Conservation (phyloP, 768 basidiomycete genomes). For the Rhizopogon sp. region DNA sequence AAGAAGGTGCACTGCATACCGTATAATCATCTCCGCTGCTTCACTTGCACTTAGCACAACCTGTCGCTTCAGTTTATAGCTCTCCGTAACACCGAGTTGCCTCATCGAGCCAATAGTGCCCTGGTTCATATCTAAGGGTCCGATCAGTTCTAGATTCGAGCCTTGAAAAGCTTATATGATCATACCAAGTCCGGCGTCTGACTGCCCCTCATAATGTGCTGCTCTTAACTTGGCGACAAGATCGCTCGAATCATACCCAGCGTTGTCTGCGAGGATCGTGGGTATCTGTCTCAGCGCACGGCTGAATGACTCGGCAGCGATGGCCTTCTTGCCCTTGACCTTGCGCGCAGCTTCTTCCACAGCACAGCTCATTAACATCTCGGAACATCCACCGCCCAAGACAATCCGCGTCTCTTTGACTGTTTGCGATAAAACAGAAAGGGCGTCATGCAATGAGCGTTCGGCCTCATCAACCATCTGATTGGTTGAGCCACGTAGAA, state of each 20-base stretch:
- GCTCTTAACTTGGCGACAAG: conserved; percentile 86
- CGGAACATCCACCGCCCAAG: conserved; percentile 94
- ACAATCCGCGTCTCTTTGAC: conserved; percentile 95
- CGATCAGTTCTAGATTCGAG: not conserved
- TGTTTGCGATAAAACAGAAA: conserved; percentile 95
- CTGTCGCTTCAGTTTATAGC: conserved; percentile 95
- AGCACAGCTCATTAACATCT: conserved; percentile 96
- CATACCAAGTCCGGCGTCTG: conserved; percentile 85
- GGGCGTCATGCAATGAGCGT: conserved; percentile 93
- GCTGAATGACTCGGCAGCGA: conserved; percentile 90
- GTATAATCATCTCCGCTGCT: conserved; percentile 97
- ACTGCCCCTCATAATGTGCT: conserved; percentile 86
- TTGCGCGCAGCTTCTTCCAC: conserved; percentile 85
- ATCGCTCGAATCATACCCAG: conserved; percentile 96
- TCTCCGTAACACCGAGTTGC: conserved; percentile 87
- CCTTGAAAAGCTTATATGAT: conserved; percentile 3
- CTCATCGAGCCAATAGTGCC: conserved; percentile 87
- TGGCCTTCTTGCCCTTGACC: conserved; percentile 90
- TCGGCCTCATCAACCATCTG: conserved; percentile 99
- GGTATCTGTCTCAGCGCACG: conserved; percentile 92
- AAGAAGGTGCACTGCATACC: conserved; percentile 41
- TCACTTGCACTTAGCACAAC: conserved; percentile 93
- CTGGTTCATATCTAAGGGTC: conserved; percentile 73
- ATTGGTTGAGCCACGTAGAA: conserved; percentile 92
- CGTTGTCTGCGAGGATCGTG: conserved; percentile 95